Evolutionary conservation across 768 basidiomycete genomes (phyloP).

Genomic region (Leucogyrophana mollusca): DNA sequence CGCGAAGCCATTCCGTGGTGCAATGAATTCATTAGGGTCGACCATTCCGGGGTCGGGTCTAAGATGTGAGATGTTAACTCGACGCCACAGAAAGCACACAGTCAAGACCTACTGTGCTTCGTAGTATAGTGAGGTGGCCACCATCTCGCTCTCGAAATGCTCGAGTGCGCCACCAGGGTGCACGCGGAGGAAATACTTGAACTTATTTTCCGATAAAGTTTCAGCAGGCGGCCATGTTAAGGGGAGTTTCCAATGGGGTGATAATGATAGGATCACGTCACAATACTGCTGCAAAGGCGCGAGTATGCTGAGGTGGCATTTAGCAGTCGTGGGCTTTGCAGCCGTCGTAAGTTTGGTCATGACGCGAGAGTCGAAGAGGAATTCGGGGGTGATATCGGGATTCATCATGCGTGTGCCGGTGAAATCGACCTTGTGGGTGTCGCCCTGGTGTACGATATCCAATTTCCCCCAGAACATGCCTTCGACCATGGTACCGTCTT

Average conservation of each 20-base stretch:
- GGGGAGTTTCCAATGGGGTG: slow-evolving; percentile 71
- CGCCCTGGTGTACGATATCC: slow-evolving; percentile 74
- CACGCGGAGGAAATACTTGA: slow-evolving; percentile 81
- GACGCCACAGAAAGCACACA: neutral
- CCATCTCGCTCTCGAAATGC: slow-evolving; percentile 82
- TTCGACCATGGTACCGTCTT: slow-evolving; percentile 83
- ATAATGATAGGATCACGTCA: slow-evolving; percentile 71
- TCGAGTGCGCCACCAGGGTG: slow-evolving; percentile 86
- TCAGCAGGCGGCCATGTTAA: slow-evolving; percentile 81
- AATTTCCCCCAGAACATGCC: slow-evolving; percentile 89
- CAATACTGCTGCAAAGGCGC: slow-evolving; percentile 76
- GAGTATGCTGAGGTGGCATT: slow-evolving; percentile 72
- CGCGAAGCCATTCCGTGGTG: slow-evolving; percentile 80
- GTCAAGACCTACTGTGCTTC: slow-evolving; percentile 67
- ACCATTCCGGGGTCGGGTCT: slow-evolving; percentile 79
- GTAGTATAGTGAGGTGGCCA: slow-evolving; percentile 79
- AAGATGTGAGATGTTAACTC: slow-evolving; percentile 6
- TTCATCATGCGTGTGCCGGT: slow-evolving; percentile 71
- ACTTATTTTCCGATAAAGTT: slow-evolving; percentile 60
- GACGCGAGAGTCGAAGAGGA: slow-evolving; percentile 74
- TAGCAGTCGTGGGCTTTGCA: slow-evolving; percentile 71
- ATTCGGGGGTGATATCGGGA: slow-evolving; percentile 62
- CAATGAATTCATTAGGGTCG: slow-evolving; percentile 76
- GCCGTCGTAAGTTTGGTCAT: slow-evolving; percentile 76
- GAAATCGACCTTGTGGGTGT: slow-evolving; percentile 81